These are phyloP conservation scores for Sporothrix brasiliensis DNA, from an alignment of 2,329 filamentous ascomycete genomes.

Conservation along the genomic window DNA sequence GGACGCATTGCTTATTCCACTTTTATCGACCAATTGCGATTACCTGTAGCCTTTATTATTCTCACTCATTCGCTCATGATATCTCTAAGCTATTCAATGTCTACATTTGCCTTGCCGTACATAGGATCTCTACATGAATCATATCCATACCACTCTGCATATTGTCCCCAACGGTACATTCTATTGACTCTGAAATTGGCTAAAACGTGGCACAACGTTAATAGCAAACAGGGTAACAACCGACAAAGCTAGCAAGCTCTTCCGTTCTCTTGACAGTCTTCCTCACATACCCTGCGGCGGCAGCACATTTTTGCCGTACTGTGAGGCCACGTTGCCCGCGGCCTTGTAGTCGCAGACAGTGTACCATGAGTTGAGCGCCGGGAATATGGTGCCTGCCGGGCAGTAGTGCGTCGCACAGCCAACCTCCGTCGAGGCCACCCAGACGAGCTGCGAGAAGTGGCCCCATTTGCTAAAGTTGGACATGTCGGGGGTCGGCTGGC, in stretches of 20 bases:
- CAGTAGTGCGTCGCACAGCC: slow-evolving; percentile 66
- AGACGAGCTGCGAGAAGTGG: slow-evolving; percentile 76
- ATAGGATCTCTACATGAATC: too few species aligned
- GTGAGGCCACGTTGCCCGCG: slow-evolving; percentile 57
- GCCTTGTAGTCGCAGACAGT: slow-evolving; percentile 88
- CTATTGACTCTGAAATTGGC: slow-evolving; percentile 6
- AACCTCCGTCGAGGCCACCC: slow-evolving; percentile 64
- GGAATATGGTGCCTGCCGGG: slow-evolving; percentile 52
- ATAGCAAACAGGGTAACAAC: too few species aligned
- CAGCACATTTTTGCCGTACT: slow-evolving; percentile 56
- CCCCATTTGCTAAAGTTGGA: slow-evolving; percentile 67
- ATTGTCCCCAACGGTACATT: slow-evolving; percentile 17
- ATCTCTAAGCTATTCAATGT: too few species aligned
- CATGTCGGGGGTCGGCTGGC: slow-evolving; percentile 61
- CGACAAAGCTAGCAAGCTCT: neutral
- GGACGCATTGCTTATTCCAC: neutral
- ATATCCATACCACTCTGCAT: neutral
- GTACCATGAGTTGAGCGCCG: slow-evolving; percentile 62
- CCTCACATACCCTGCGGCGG: slow-evolving; percentile 45
- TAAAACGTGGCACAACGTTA: neutral
- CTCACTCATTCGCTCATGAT: neutral
- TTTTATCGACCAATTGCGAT: neutral
- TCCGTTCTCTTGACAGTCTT: slow-evolving; percentile 35
- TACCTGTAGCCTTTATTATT: neutral
- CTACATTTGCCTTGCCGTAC: neutral